Evolutionary conservation across 164 flowering plant species (phyloP), one percentile per base, ranked within the genome.

Genomic region (Tinospora cordifolia): DNA sequence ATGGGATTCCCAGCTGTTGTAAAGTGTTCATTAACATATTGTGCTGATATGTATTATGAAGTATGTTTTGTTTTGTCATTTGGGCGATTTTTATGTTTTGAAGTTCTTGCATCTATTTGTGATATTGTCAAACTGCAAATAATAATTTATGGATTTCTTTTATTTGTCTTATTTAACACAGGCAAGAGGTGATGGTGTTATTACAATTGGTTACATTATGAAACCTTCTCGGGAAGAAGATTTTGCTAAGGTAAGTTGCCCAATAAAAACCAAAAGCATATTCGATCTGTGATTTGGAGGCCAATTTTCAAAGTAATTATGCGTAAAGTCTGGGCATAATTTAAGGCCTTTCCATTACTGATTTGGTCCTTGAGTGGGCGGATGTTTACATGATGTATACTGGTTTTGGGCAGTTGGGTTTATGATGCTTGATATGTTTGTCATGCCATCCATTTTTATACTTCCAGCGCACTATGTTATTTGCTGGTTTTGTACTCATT

Each of bases 181-280:
- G 98, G 89, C 80, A 66, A 38, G 72, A 44, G 72, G 73, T 26
- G 76, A 77, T 13, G 67, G 73, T 10, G 71, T 77, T 60, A 59
- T 85, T 65, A 75, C 76, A 44, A 82, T 90, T 77, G 97, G 95
- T 69, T 94, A 88, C 69, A 74, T 81, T 24, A 91, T 94, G 97
- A 94, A 92, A 82, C 84, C 90, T 79, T 92, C 99, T 69, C 95
- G 98, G 3, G 92, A 86, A 80, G 86, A 81, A 75, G 97, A 94
- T 81, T 92, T 94, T 83, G 87, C 93, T 12, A 90, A 89, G 92
- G 97, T 89, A 62, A 76, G 84, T 47, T 22, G 71, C 68, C 49
- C 22, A n/a, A 3, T 13, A 40, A 34, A 58, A 70, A 54, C 67
- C 63, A 17, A 15, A 34, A 21, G 60, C 30, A 38, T 0, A 70